Conservation (phyloP, 768 basidiomycete genomes). For the Leccinellum rugosiceps region DNA sequence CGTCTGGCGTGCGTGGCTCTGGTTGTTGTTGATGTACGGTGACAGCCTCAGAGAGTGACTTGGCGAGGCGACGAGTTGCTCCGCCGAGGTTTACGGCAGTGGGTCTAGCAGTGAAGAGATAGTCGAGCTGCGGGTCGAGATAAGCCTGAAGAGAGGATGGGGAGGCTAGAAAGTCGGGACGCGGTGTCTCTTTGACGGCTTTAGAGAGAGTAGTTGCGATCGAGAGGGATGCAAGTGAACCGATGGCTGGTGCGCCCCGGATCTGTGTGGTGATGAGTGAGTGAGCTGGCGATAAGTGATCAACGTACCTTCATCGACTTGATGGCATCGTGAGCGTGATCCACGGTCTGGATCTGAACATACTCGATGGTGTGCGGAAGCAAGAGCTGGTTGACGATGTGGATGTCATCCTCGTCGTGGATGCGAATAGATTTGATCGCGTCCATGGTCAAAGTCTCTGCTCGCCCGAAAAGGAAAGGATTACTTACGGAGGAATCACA, state of each 20-base stretch:
- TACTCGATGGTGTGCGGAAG: conserved; percentile 76
- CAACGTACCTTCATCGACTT: conserved; percentile 84
- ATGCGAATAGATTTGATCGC: conserved; percentile 40
- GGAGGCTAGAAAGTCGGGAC: conserved; percentile 56
- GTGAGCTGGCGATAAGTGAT: background rate
- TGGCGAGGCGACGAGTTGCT: conserved; percentile 70
- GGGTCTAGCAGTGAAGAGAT: conserved; percentile 84
- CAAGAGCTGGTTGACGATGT: conserved; percentile 89
- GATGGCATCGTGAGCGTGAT: conserved; percentile 91
- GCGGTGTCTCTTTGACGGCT: conserved; percentile 43
- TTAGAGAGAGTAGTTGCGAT: conserved; percentile 62
- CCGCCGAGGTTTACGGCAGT: conserved; percentile 95
- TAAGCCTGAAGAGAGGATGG: conserved; percentile 49
- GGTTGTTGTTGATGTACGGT: conserved; percentile 15
- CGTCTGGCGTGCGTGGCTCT: conserved; percentile 9
- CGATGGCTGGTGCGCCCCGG: conserved; percentile 94
- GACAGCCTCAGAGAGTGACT: conserved; percentile 35
- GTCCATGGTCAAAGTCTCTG: conserved; percentile 13
- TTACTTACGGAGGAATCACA: conserved; percentile 34
- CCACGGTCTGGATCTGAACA: conserved; percentile 61
- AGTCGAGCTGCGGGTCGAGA: conserved; percentile 59
- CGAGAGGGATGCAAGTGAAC: conserved; percentile 82
- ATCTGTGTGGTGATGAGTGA: conserved; percentile 41
- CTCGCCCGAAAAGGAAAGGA: conserved; percentile 20
- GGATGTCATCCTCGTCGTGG: conserved; percentile 49